phyloP scores from a whole-genome alignment of 2,329 filamentous ascomycete genomes.

The Raffaelea ambrosiae region DNA sequence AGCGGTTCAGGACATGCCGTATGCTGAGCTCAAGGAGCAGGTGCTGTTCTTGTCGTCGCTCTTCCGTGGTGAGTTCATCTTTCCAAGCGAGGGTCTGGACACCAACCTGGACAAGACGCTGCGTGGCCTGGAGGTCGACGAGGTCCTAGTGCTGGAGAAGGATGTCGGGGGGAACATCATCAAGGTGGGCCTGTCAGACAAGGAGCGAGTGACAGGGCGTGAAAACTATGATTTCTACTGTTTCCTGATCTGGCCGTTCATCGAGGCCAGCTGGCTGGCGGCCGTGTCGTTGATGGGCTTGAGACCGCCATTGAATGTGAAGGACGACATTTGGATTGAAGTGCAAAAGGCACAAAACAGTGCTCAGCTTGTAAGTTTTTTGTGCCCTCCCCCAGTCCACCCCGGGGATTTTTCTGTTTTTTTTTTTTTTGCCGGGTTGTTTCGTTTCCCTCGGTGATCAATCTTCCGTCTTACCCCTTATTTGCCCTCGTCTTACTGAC shows the following conservation, averaged over 20 bases:
- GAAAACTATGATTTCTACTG: slow-evolving; percentile 99
- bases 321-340: slow-evolving; percentile 70
- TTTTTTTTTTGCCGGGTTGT: neutral
- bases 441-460: too few relatives aligned
- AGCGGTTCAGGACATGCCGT: slow-evolving; percentile 68
- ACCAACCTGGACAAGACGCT: slow-evolving; percentile 77
- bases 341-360: slow-evolving; percentile 69
- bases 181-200: slow-evolving; percentile 64
- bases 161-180: slow-evolving; percentile 45
- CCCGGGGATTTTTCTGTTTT: neutral
- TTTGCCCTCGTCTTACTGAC: neutral
- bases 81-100: slow-evolving; percentile 74
- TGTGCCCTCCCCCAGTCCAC: neutral
- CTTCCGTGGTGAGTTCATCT: slow-evolving; percentile 96
- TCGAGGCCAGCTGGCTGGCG: slow-evolving; percentile 88
- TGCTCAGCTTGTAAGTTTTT: slow-evolving; percentile 61
- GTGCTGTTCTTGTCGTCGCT: slow-evolving; percentile 86
- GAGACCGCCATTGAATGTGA: slow-evolving; percentile 55
- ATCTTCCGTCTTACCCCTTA: slow-evolving; percentile 9
- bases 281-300: slow-evolving; percentile 82
- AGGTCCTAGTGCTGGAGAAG: slow-evolving; percentile 62
- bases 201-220: slow-evolving; percentile 68
- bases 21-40: slow-evolving; percentile 64
- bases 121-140: slow-evolving; percentile 65
- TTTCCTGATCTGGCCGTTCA: slow-evolving; percentile 97